phyloP scores from a whole-genome alignment of 257 asterid species.

The Eucommia ulmoides region DNA sequence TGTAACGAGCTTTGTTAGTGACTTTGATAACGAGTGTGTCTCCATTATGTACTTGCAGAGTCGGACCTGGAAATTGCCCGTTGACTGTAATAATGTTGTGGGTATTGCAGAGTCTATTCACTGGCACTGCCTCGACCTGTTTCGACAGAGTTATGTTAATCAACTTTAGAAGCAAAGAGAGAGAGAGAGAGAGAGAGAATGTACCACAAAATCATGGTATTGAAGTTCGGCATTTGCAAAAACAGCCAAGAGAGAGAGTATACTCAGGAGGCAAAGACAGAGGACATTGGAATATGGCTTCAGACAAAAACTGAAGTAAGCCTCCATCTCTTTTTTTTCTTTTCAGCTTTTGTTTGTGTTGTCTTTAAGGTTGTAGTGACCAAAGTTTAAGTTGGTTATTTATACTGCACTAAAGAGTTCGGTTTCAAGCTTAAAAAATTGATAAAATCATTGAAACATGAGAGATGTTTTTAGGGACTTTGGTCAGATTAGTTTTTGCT shows the following conservation, averaged over 20 bases:
- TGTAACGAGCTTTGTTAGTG: constrained; percentile 27
- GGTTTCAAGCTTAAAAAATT: background rate
- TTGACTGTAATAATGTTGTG: constrained; percentile 36
- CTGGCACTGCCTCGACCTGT: constrained; percentile 26
- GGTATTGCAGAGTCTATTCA: constrained; percentile 36
- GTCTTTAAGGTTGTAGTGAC: background rate
- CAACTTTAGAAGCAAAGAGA: background rate
- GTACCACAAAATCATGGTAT: constrained; percentile 32
- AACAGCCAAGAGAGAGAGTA: background rate
- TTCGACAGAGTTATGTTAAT: background rate
- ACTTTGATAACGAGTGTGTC: constrained; percentile 25
- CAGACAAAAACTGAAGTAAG: background rate
- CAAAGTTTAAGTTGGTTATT: background rate
- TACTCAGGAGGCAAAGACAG: background rate
- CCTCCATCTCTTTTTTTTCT: background rate
- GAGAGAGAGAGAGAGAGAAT: background rate
- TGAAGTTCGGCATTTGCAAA: constrained; percentile 18
- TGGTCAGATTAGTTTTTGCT: background rate
- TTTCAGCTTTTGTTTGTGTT: background rate
- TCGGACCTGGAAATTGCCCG: constrained; percentile 49
- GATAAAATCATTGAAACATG: no score
- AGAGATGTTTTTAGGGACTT: background rate
- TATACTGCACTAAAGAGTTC: background rate
- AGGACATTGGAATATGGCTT: background rate
- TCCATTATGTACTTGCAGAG: constrained; percentile 25